Conservation (phyloP, 2,329 filamentous ascomycete species). For the Bimuria novae-zelandiae region DNA sequence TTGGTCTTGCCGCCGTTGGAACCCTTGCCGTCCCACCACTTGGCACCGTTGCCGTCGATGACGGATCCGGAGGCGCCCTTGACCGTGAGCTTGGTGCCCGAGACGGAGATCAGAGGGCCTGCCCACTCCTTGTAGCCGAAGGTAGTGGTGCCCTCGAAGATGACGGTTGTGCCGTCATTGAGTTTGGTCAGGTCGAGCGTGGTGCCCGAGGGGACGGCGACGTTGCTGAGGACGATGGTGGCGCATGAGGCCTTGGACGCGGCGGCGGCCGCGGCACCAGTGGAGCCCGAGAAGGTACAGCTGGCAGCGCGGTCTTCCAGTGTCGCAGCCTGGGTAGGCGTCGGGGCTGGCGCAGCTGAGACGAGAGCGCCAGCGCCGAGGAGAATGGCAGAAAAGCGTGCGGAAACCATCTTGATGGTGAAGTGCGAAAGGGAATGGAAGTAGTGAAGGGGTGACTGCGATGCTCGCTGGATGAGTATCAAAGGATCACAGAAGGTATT, state of each 20-base stretch:
- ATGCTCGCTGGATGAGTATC: background rate
- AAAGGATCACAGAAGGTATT: background rate
- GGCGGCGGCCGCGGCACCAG: slow-evolving; percentile 54
- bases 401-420: slow-evolving; percentile 16
- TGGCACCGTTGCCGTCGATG: slow-evolving; percentile 61
- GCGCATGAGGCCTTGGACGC: slow-evolving; percentile 58
- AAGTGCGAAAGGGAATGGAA: slow-evolving; percentile 17
- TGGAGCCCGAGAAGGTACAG: slow-evolving; percentile 57
- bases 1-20: slow-evolving; percentile 52
- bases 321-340: slow-evolving; percentile 20
- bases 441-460: slow-evolving; percentile 17
- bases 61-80: slow-evolving; percentile 60
- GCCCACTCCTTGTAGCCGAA: slow-evolving; percentile 70
- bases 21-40: slow-evolving; percentile 57
- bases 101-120: slow-evolving; percentile 66
- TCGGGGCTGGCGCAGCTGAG: slow-evolving; percentile 26
- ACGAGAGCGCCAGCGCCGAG: slow-evolving; percentile 36
- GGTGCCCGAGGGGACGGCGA: slow-evolving; percentile 61
- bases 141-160: slow-evolving; percentile 68
- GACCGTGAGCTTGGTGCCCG: slow-evolving; percentile 63
- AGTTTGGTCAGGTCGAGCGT: slow-evolving; percentile 64
- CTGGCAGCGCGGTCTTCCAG: slow-evolving; percentile 36
- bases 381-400: slow-evolving; percentile 11
- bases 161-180: slow-evolving; percentile 58
- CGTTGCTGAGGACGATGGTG: slow-evolving; percentile 57